Percentiles rank a stretch among this genome's conserved stretches.
Evolutionary conservation across 352 stramenopile genomes (phyloP).

Genomic region (Phytophthora aleatoria): DNA sequence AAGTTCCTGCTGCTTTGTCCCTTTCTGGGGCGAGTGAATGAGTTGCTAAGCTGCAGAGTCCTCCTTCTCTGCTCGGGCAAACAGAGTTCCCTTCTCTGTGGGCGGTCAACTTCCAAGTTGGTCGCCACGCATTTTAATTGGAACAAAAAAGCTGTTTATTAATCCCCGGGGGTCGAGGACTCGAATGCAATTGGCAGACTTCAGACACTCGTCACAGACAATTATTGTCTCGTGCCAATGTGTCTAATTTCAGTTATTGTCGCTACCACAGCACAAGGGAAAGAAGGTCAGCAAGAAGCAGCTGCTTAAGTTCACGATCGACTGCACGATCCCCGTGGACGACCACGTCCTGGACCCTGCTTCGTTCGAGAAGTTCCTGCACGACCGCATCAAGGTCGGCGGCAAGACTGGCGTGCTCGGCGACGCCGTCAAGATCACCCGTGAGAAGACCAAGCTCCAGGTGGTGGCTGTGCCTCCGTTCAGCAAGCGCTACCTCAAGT

Average conservation of each 20-base stretch:
- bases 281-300: constrained; percentile 92
- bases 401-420: constrained; percentile 97
- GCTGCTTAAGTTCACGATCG: constrained; percentile 93
- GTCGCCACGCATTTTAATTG: constrained; percentile 56
- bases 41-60: constrained; percentile 89
- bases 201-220: constrained; percentile 32
- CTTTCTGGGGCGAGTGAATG: constrained; percentile 42
- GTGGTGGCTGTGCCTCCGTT: constrained; percentile 95
- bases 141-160: constrained; percentile 24
- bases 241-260: constrained; percentile 22
- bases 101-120: constrained; percentile 23
- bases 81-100: constrained; percentile 92
- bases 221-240: constrained; percentile 5
- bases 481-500: constrained; percentile 99
- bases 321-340: constrained; percentile 96
- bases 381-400: constrained; percentile 99
- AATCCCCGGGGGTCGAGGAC: constrained; percentile 5
- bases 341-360: constrained; percentile 99
- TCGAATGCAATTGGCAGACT: constrained; percentile 15
- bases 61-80: constrained; percentile 85
- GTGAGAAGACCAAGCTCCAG: constrained; percentile 97
- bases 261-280: constrained; percentile 60
- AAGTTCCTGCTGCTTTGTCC: constrained; percentile 31
- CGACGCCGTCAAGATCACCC: constrained; percentile 94
- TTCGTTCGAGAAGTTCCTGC: constrained; percentile 99